Conservation (phyloP, 1,284 basidiomycete species). For the Ganoderma sp. region DNA sequence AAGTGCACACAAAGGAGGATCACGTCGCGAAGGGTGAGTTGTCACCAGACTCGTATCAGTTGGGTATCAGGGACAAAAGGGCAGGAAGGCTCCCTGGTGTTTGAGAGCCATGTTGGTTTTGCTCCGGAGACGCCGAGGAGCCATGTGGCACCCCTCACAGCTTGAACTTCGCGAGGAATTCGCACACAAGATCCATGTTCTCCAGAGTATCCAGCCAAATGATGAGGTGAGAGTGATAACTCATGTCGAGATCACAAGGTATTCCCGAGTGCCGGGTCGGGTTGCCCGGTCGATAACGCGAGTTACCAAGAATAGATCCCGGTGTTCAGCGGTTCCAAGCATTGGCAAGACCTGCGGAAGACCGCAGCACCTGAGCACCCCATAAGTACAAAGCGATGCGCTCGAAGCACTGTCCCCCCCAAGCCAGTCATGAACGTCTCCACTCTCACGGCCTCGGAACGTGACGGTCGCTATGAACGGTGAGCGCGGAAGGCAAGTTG, state of each 20-base stretch:
- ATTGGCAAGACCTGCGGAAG: background rate
- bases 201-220: conserved; percentile 7
- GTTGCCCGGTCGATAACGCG: background rate
- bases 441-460: background rate
- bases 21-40: conserved; percentile 1
- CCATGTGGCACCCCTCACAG: conserved; percentile 20
- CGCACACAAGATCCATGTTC: conserved; percentile 2
- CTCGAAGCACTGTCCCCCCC: background rate
- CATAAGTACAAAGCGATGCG: background rate
- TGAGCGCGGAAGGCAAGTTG: background rate
- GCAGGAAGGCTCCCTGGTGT: background rate
- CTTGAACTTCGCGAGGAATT: conserved; percentile 16
- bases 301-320: background rate
- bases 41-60: background rate
- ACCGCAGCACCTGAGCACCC: background rate
- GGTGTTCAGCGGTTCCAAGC: background rate
- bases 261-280: background rate
- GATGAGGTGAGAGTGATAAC: background rate
- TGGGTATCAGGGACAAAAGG: background rate
- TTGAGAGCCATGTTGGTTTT: conserved; percentile 17
- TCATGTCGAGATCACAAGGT: background rate
- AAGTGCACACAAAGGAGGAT: conserved; percentile 13
- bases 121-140: conserved; percentile 14
- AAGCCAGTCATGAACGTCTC: background rate
- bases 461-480: background rate